These are phyloP conservation scores for Silene conica DNA, from an alignment of 148 eudicot genomes.

Conservation along the genomic window DNA sequence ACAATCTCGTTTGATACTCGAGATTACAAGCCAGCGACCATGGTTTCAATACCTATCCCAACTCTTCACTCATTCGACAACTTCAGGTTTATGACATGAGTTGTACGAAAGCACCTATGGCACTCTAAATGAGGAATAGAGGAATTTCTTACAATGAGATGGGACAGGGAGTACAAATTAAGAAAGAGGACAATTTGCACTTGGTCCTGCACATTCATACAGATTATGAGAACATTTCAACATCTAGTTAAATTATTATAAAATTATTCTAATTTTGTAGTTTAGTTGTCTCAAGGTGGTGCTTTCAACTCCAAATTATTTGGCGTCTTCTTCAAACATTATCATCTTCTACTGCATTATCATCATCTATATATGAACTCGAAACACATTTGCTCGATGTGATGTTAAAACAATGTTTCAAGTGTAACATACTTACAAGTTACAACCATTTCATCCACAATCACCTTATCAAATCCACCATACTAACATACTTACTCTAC, in stretches of 20 bases:
- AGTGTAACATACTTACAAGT: no score
- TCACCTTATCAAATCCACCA: no score
- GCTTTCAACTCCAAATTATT: not conserved
- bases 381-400: no score
- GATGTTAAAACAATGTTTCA: no score
- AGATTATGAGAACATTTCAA: not conserved
- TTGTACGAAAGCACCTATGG: not conserved
- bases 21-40: not conserved
- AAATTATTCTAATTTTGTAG: not conserved
- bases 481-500: no score
- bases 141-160: not conserved
- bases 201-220: not conserved
- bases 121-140: not conserved
- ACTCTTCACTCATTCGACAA: not conserved
- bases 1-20: not conserved
- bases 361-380: no score
- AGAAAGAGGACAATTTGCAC: not conserved
- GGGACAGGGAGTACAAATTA: no score
- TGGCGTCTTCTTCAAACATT: no score
- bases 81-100: conserved; percentile 9
- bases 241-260: not conserved
- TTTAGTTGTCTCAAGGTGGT: not conserved
- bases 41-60: not conserved
- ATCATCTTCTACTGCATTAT: no score
- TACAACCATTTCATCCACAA: no score